phyloP scores from a whole-genome alignment of 2,329 filamentous ascomycete species.

The Diaporthe citriasiana region DNA sequence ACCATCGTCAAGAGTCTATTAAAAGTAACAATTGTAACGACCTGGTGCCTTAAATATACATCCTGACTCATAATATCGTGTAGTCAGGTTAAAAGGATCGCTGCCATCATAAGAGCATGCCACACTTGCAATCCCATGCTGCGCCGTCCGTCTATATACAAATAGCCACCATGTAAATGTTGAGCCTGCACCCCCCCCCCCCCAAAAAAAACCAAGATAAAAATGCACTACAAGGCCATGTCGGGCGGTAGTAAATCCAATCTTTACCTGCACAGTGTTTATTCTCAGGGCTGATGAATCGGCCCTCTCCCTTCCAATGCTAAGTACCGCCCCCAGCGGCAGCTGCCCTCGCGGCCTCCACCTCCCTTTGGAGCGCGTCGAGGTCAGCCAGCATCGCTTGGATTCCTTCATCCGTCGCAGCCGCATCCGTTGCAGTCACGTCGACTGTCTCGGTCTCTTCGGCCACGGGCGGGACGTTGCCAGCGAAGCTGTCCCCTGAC shows the following conservation, averaged over 20 bases:
- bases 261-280: not conserved
- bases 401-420: slow-evolving; percentile 51
- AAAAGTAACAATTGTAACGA: slow-evolving; percentile 10
- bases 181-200: too few relatives aligned
- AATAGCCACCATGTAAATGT: slow-evolving; percentile 16
- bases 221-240: slow-evolving; percentile 2
- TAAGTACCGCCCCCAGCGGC: slow-evolving; percentile 48
- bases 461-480: slow-evolving; percentile 43
- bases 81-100: slow-evolving; percentile 7
- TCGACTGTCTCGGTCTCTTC: slow-evolving; percentile 45
- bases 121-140: slow-evolving; percentile 6
- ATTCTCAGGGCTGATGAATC: not conserved
- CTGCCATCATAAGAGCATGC: slow-evolving; percentile 23
- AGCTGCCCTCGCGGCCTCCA: slow-evolving; percentile 73
- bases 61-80: not conserved
- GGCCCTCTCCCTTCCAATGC: too few relatives aligned
- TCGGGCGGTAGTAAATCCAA: not conserved
- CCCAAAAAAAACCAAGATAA: not conserved
- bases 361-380: slow-evolving; percentile 79
- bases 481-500: slow-evolving; percentile 33
- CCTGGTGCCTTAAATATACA: slow-evolving; percentile 24
- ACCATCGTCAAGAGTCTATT: slow-evolving; percentile 21
- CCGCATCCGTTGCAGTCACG: slow-evolving; percentile 49
- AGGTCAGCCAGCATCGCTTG: slow-evolving; percentile 80
- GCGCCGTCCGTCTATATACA: slow-evolving; percentile 35